These are phyloP conservation scores for Eimeria zaria DNA, from an alignment of 169 alveolate species.

Conservation along the genomic window DNA sequence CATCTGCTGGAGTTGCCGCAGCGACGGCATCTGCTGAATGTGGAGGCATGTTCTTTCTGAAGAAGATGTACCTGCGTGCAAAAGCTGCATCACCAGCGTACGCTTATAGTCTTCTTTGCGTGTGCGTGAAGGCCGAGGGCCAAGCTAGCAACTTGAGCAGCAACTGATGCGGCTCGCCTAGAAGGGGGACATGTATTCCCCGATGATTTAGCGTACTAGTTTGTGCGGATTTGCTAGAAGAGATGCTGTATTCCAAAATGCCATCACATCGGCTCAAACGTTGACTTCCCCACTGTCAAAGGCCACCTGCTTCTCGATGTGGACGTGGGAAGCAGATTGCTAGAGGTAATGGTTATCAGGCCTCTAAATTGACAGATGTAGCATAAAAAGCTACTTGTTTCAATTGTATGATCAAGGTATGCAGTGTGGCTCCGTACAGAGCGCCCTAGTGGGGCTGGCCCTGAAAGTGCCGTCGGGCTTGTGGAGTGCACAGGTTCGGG, in stretches of 20 bases:
- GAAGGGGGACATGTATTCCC: not conserved
- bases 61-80: not conserved
- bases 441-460: slow-evolving; percentile 69
- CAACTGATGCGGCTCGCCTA: not conserved
- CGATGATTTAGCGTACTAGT: not conserved
- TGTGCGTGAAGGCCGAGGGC: not conserved
- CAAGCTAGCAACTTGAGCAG: not conserved
- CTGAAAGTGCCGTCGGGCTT: slow-evolving; percentile 7
- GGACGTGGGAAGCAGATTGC: not conserved
- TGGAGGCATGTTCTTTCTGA: slow-evolving; percentile 33
- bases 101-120: not conserved
- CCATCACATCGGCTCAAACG: not conserved
- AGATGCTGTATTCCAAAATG: slow-evolving; percentile 13
- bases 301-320: not conserved
- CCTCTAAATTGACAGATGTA: not conserved
- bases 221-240: not conserved
- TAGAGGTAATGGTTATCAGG: not conserved
- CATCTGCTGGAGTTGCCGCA: slow-evolving; percentile 60
- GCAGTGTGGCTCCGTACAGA: not conserved
- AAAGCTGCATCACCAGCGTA: not conserved
- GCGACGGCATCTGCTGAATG: slow-evolving; percentile 29
- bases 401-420: not conserved
- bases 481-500: not conserved
- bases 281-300: not conserved
- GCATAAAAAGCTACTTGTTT: not conserved